Conservation (phyloP, 2,329 filamentous ascomycete genomes). For the Epichloe festucae region DNA sequence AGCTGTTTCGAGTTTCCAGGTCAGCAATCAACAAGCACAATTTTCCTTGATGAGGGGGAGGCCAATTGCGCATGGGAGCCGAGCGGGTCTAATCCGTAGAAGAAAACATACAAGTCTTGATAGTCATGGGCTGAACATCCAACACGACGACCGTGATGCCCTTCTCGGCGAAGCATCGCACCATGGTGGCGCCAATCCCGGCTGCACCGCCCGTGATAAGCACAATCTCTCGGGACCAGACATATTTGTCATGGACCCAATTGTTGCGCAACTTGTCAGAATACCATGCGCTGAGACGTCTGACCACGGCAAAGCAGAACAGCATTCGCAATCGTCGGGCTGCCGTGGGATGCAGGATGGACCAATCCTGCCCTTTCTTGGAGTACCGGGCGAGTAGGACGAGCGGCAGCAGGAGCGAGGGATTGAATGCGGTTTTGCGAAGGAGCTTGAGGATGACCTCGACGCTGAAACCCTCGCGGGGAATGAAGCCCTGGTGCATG, state of each 20-base stretch:
- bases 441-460: constrained; percentile 48
- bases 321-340: constrained; percentile 32
- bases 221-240: constrained; percentile 58
- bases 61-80: too few relatives aligned
- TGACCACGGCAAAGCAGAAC: constrained; percentile 18
- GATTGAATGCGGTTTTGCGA: constrained; percentile 49
- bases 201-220: constrained; percentile 63
- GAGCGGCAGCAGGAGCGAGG: constrained; percentile 49
- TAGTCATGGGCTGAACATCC: constrained; percentile 52
- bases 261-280: constrained; percentile 23
- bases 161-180: constrained; percentile 49
- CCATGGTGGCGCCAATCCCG: constrained; percentile 58
- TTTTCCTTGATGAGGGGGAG: background rate
- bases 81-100: too few relatives aligned
- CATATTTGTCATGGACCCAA: constrained; percentile 32
- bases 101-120: constrained; percentile 28
- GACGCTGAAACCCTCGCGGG: constrained; percentile 44
- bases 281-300: constrained; percentile 17
- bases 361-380: constrained; percentile 42
- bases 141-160: constrained; percentile 58
- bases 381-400: constrained; percentile 51
- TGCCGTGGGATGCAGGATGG: constrained; percentile 36
- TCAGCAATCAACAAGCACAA: background rate
- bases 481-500: constrained; percentile 38
- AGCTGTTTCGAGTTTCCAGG: constrained; percentile 9